Percentiles rank a stretch among this genome's conserved stretches.
Conservation (phyloP, 106 monocot genomes). For the Dendrobium officinale region DNA sequence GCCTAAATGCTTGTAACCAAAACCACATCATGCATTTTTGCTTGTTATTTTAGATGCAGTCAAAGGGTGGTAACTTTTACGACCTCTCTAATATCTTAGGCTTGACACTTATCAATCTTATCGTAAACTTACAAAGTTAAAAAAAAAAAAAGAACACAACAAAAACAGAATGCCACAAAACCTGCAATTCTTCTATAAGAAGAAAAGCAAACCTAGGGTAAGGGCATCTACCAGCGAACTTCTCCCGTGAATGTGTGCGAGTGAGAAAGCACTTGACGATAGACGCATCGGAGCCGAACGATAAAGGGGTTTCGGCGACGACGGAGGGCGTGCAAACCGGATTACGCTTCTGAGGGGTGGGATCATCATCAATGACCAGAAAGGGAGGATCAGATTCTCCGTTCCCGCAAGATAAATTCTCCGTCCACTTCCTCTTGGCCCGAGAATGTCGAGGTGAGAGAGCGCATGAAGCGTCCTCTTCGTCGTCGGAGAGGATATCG, state of each 20-base stretch:
- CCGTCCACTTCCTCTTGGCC: not conserved
- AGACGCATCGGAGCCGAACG: slow-evolving; percentile 9
- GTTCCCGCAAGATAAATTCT: not conserved
- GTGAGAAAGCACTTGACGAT: slow-evolving; percentile 16
- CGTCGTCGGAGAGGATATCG: slow-evolving; percentile 1
- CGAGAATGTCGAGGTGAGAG: not conserved
- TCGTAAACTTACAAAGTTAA: not conserved
- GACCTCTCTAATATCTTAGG: not conserved
- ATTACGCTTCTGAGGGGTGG: slow-evolving; percentile 28
- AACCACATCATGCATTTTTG: not conserved
- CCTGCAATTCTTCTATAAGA: not conserved
- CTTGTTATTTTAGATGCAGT: not conserved
- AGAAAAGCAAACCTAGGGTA: not conserved
- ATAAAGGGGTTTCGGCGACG: slow-evolving; percentile 27
- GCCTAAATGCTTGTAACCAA: not conserved
- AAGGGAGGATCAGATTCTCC: slow-evolving; percentile 3
- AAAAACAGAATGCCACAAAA: not conserved
- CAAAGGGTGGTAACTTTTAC: not conserved
- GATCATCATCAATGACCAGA: slow-evolving; percentile 27
- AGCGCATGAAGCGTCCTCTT: not conserved
- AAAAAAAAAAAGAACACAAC: not conserved
- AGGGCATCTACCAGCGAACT: slow-evolving; percentile 15
- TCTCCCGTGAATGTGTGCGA: not conserved
- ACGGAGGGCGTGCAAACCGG: slow-evolving; percentile 19
- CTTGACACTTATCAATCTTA: not conserved